Evolutionary conservation across 2,329 filamentous ascomycete genomes (phyloP), one percentile per base, ranked within the genome.

Genomic region (Pseudogymnoascus sp.): DNA sequence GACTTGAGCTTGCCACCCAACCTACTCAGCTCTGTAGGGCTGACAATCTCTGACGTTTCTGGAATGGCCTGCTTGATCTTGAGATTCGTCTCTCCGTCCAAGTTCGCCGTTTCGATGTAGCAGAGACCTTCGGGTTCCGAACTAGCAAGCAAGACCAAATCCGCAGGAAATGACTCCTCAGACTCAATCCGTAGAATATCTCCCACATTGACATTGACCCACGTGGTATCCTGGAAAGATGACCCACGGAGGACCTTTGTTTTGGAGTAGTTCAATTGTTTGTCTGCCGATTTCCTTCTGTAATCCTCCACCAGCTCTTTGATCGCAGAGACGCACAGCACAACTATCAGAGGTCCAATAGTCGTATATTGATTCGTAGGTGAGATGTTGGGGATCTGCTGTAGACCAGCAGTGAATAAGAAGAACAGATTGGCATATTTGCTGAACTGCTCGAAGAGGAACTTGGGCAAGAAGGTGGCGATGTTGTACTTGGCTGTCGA

Each of bases 351-450:
- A n/a, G 95, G 95, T 5, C 90, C 93, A 73, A 99, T 97, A 38
- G 96, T 99, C 5, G 95, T 99, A 74, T 93, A 99, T 76, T 83
- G 85, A 78, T 97, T 97, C 9, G 95, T 99, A 7, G 96, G 95
- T 35, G 93, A 96, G 66, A 99, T 88, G 68, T 89, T 88, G 21
- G 95, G 95, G 66, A 99, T 96, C 76, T 99, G 95, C 79, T 99
- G 95, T 53, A 99, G 79, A 42, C 86, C 87, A 15, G 95, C 93
- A 38, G 95, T 99, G 76, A 99, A 97, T 74, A 99, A 84, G 89
- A 99, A 99, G 81, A 99, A 99, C 73, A 99, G 78, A 78, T 99
- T 99, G 80, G 95, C 95, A 77, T 97, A 96, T 80, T 97, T 99
- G 66, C 93, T 97, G 78, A 99, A 99, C 75, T 99, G 95, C 76